Evolutionary conservation across 2,329 filamentous ascomycete genomes (phyloP).

Genomic region (Gnomoniopsis sp.): DNA sequence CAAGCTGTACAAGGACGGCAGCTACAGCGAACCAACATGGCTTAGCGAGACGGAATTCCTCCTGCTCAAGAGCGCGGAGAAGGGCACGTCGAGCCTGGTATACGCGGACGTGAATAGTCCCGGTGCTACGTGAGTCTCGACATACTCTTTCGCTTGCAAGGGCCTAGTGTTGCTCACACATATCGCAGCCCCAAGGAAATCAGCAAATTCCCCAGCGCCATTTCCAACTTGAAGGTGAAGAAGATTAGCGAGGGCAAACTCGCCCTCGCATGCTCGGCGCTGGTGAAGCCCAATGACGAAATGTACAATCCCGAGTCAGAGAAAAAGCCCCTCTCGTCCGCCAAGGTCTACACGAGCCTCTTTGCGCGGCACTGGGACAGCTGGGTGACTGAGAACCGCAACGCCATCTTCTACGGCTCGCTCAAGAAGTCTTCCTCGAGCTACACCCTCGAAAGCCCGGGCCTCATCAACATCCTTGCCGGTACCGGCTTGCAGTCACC

Average conservation of each 20-base stretch:
- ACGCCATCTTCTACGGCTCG: conserved; percentile 70
- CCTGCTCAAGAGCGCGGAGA: conserved; percentile 48
- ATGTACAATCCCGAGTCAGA: conserved; percentile 64
- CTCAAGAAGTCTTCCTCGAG: conserved; percentile 42
- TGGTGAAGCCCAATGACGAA: conserved; percentile 64
- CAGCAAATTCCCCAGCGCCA: conserved; percentile 44
- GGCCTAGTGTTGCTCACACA: not conserved
- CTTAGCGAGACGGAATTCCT: conserved; percentile 63
- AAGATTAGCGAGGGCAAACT: conserved; percentile 45
- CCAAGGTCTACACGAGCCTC: conserved; percentile 68
- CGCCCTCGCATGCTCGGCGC: conserved; percentile 58
- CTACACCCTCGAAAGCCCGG: conserved; percentile 40
- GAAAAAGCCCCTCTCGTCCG: conserved; percentile 58
- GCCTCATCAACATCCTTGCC: conserved; percentile 62
- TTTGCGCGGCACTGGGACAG: conserved; percentile 83
- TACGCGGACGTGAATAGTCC: conserved; percentile 35
- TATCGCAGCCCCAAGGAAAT: conserved; percentile 40
- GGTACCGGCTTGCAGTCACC: conserved; percentile 61
- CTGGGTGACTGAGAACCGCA: conserved; percentile 67
- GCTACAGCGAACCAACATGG: conserved; percentile 73
- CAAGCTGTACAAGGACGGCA: conserved; percentile 61
- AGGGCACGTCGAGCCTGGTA: conserved; percentile 45
- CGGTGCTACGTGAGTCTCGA: conserved; percentile 34
- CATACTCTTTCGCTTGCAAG: not conserved
- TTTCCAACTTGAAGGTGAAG: conserved; percentile 59